phyloP scores from a whole-genome alignment of 2,329 filamentous ascomycete genomes.

The Pyrenophora tritici-repentis region DNA sequence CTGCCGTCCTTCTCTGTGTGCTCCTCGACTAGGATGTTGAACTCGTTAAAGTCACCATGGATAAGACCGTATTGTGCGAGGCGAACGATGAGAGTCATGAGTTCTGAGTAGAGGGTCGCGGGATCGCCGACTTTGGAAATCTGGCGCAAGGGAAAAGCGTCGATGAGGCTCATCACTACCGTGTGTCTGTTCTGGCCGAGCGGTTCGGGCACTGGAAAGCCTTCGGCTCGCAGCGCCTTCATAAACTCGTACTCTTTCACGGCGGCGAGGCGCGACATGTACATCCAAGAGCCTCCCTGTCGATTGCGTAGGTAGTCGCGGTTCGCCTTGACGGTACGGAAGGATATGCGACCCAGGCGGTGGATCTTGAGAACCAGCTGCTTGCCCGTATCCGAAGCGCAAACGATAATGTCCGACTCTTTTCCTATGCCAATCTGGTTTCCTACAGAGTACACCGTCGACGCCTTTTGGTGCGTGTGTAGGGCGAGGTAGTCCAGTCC shows the following conservation, averaged over 20 bases:
- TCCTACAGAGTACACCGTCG: conserved; percentile 86
- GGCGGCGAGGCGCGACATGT: conserved; percentile 89
- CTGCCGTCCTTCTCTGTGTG: conserved; percentile 46
- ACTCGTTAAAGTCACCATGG: conserved; percentile 98
- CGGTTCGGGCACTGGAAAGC: conserved; percentile 87
- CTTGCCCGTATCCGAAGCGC: conserved; percentile 75
- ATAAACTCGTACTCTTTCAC: conserved; percentile 96
- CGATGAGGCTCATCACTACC: conserved; percentile 92
- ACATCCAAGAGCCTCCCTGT: conserved; percentile 91
- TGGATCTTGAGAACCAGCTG: conserved; percentile 95
- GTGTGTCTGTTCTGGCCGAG: conserved; percentile 91
- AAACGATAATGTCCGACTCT: conserved; percentile 95
- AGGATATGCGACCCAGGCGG: conserved; percentile 91
- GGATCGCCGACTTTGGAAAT: conserved; percentile 84
- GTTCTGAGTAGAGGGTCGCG: conserved; percentile 83
- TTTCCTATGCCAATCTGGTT: conserved; percentile 96
- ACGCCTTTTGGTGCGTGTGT: conserved; percentile 81
- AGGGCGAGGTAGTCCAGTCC: conserved; percentile 97
- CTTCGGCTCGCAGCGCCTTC: conserved; percentile 80
- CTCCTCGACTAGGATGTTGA: conserved; percentile 95
- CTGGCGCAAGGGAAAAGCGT: conserved; percentile 89
- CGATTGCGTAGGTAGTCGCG: conserved; percentile 90
- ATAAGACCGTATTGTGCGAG: conserved; percentile 88
- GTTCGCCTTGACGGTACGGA: conserved; percentile 94
- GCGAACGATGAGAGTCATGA: conserved; percentile 83